A percentile compares a stretch with the other conserved stretches of the same genome.
phyloP scores from a whole-genome alignment of 345 rosid species.

The Abelmoschus esculentus region DNA sequence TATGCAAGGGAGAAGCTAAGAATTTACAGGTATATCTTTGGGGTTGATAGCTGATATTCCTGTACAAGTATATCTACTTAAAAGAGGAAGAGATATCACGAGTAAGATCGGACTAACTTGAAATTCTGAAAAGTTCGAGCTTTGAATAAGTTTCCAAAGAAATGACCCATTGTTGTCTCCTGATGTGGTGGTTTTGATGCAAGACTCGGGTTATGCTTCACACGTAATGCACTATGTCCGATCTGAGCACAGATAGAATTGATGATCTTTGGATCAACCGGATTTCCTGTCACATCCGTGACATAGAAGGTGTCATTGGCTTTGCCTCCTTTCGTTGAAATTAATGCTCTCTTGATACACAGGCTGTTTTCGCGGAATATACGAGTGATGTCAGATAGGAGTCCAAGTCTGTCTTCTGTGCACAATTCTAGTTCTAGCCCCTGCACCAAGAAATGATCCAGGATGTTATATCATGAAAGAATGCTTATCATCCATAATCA shows the following conservation, averaged over 20 bases:
- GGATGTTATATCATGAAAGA: background rate
- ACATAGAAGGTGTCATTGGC: conserved; percentile 46
- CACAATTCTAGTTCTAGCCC: conserved; percentile 51
- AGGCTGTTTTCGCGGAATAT: conserved; percentile 52
- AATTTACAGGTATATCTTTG: conserved; percentile 11
- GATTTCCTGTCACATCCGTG: conserved; percentile 41
- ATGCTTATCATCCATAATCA: background rate
- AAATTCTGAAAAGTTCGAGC: conserved; percentile 40
- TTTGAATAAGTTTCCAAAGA: conserved; percentile 45
- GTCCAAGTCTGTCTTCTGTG: conserved; percentile 47
- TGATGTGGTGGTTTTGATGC: conserved; percentile 28
- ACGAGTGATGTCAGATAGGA: conserved; percentile 50
- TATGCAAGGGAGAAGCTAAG: background rate
- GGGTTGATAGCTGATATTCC: conserved; percentile 11
- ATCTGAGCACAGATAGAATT: conserved; percentile 32
- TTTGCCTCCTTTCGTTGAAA: conserved; percentile 37
- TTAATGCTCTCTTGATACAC: conserved; percentile 47
- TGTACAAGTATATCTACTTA: conserved; percentile 21
- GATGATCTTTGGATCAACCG: conserved; percentile 40
- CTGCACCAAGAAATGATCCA: conserved; percentile 18
- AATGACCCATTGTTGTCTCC: conserved; percentile 31
- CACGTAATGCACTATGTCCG: conserved; percentile 29
- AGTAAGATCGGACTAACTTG: conserved; percentile 37
- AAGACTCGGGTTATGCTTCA: conserved; percentile 25
- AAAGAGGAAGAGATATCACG: conserved; percentile 15